Evolutionary conservation across 345 rosid genomes (phyloP).

Genomic region (Excoecaria cochinchinensis): DNA sequence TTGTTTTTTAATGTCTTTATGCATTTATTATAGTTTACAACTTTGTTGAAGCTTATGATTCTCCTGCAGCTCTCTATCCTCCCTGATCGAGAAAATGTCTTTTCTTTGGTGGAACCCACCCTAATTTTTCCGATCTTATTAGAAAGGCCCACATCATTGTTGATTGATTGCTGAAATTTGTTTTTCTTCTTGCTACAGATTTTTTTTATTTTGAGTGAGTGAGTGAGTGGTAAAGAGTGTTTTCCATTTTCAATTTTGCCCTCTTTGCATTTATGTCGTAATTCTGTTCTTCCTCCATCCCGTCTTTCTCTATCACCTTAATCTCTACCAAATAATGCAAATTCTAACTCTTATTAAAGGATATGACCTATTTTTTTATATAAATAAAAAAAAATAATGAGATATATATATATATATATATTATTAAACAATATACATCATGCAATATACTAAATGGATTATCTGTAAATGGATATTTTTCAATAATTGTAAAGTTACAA

Average conservation of each 20-base stretch:
- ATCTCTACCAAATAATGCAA: not conserved
- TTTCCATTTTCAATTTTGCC: slow-evolving; percentile 16
- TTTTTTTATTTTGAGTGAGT: slow-evolving; percentile 15
- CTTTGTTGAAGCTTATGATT: slow-evolving; percentile 32
- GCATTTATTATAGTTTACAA: slow-evolving; percentile 34
- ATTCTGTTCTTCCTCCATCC: slow-evolving; percentile 9
- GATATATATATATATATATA: too few species aligned
- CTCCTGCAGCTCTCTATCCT: slow-evolving; percentile 5
- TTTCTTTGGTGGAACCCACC: slow-evolving; percentile 36
- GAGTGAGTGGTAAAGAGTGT: slow-evolving; percentile 28
- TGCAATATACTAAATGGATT: too few species aligned
- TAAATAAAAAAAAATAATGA: too few species aligned
- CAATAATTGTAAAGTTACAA: too few species aligned
- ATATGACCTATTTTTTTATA: too few species aligned
- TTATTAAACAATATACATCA: too few species aligned
- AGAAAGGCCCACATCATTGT: slow-evolving; percentile 31
- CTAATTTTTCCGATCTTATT: slow-evolving; percentile 31
- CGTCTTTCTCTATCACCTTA: not conserved
- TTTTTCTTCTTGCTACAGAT: slow-evolving; percentile 17
- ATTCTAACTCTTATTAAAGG: too few species aligned
- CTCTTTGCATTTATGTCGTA: slow-evolving; percentile 3
- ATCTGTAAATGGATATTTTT: too few species aligned
- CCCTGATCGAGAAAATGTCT: slow-evolving; percentile 38
- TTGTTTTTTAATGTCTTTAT: slow-evolving; percentile 23
- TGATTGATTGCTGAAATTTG: slow-evolving; percentile 31